phyloP scores from a whole-genome alignment of 2,329 filamentous ascomycete species.

The Lachnellula occidentalis region DNA sequence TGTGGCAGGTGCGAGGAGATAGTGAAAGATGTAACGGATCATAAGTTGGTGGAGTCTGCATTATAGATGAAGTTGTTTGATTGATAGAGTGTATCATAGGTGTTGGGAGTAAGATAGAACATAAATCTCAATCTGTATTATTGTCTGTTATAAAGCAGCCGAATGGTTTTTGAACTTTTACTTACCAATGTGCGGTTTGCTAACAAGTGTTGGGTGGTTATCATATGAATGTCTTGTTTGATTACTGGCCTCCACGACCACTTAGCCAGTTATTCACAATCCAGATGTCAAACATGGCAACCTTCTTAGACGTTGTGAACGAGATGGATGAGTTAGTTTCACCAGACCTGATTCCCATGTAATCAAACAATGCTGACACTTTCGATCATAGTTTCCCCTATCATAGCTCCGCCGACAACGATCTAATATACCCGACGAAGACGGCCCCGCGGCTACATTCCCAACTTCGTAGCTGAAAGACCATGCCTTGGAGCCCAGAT shows the following conservation, averaged over 20 bases:
- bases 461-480: slow-evolving; percentile 2
- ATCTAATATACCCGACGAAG: slow-evolving; percentile 1
- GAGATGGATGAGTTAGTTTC: too few relatives aligned
- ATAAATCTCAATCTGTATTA: too few relatives aligned
- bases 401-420: neutral
- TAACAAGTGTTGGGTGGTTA: too few relatives aligned
- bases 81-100: neutral
- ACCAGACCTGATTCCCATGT: too few relatives aligned
- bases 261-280: too few relatives aligned
- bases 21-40: slow-evolving; percentile 33
- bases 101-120: too few relatives aligned
- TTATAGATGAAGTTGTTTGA: neutral
- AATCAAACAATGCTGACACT: too few relatives aligned
- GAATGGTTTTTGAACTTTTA: too few relatives aligned
- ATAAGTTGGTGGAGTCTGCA: neutral
- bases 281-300: neutral
- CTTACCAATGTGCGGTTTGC: too few relatives aligned
- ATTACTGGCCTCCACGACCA: too few relatives aligned
- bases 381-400: neutral
- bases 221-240: too few relatives aligned
- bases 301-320: neutral
- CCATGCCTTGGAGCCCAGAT: slow-evolving; percentile 7
- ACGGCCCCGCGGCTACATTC: slow-evolving; percentile 2
- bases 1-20: slow-evolving; percentile 70
- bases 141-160: too few relatives aligned